These are phyloP conservation scores for Camellia lanceoleosa DNA, from an alignment of 148 eudicot genomes.

Conservation along the genomic window DNA sequence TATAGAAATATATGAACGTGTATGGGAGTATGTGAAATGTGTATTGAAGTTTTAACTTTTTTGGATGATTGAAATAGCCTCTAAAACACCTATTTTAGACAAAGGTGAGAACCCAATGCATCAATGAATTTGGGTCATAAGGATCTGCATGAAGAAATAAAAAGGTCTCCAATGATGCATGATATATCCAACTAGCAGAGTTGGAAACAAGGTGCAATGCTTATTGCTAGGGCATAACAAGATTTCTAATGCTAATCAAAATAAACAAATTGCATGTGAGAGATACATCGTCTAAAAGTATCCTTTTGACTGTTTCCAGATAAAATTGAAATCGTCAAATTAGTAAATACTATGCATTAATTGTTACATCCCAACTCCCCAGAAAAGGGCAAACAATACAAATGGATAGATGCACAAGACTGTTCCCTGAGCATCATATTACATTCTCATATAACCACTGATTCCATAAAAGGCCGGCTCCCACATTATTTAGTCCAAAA, in stretches of 20 bases:
- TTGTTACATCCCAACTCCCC: neutral
- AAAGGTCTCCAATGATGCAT: neutral
- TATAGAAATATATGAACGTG: too few species aligned
- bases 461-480: neutral
- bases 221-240: neutral
- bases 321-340: neutral
- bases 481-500: neutral
- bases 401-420: neutral
- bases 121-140: neutral
- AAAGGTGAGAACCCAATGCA: conserved; percentile 1
- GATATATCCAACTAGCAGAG: neutral
- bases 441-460: neutral
- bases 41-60: too few species aligned
- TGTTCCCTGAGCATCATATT: neutral
- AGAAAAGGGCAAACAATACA: neutral
- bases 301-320: neutral
- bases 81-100: neutral
- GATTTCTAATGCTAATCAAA: neutral
- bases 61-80: neutral
- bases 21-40: too few species aligned
- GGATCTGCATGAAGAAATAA: neutral
- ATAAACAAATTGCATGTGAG: neutral
- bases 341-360: neutral
- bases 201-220: neutral
- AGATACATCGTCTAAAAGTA: neutral